Evolutionary conservation across 495 filamentous ascomycete species (phyloP), one percentile per base, ranked within the genome.

Genomic region (Clavariopsis aquatica): DNA sequence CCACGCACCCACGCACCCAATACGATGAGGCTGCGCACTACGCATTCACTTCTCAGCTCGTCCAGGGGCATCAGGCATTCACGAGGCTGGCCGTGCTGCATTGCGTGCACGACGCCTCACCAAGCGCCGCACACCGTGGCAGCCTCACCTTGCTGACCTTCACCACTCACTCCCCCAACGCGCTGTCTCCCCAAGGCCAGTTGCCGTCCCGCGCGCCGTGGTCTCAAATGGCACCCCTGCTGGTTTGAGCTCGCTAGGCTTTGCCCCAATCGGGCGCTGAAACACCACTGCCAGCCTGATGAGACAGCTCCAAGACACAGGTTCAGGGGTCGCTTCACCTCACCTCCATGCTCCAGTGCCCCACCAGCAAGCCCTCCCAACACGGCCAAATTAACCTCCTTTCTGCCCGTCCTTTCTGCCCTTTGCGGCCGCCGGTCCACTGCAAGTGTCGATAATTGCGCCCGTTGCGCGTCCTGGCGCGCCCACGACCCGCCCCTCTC

Each of bases 301-400:
- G 65, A 63, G 59, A 68, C 65, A 52, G 20, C 47, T 67, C 59
- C 64, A 67, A 57, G 51, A 67, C 64, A 62, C 27, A 27, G 24
- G 19, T 22, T 28, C 57, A 68, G 60, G 65, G 53, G 64, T 23
- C 34, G 52, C 64, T 49, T 62, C 26, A 24, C 10, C 55, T 34
- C 20, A 15, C 24, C 45, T 43, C 51, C 59, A 55, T 45, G 59
- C 49, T 55, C 8, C 8, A 1, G 17, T 23, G 49, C 28, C 38
- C 55, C 47, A 28, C 26, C 22, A 49, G 24, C 49, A 47, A 24
- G 26, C 26, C 17, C n/a, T 60, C 27, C 47, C 56, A 46, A 54
- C 29, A 19, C 1, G 19, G 57, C 27, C 49, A 22, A 28, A 55
- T 66, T 66, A 45, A 1, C 49, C 41, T 20, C 56, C 22, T 20